Percentiles rank a stretch among this genome's conserved stretches.
Conservation (phyloP, 2,329 filamentous ascomycete species). For the Pseudocercospora eumusae region DNA sequence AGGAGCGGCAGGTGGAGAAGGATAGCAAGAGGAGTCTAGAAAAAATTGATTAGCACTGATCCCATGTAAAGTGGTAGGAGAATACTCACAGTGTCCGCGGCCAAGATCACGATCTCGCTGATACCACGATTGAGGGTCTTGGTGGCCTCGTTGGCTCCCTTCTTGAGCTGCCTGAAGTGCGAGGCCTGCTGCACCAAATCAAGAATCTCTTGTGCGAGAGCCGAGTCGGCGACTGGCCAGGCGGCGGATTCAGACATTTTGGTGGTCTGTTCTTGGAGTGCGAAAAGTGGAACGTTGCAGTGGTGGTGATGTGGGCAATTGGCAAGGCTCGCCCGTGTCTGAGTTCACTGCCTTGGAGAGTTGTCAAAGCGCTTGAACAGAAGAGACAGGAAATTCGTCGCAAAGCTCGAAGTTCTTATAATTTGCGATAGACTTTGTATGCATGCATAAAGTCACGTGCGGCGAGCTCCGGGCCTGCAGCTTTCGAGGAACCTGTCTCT, state of each 20-base stretch:
- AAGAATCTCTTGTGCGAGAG: slow-evolving; percentile 50
- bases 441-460: too few relatives aligned
- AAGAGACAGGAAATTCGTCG: slow-evolving; percentile 3
- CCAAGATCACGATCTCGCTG: slow-evolving; percentile 83
- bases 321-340: slow-evolving; percentile 37
- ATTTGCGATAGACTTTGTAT: neutral
- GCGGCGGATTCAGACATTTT: slow-evolving; percentile 49
- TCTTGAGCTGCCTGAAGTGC: slow-evolving; percentile 71
- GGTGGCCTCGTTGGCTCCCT: slow-evolving; percentile 82
- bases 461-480: neutral
- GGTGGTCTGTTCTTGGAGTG: slow-evolving; percentile 24
- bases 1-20: slow-evolving; percentile 86
- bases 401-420: neutral
- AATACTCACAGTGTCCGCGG: slow-evolving; percentile 68
- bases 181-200: slow-evolving; percentile 63
- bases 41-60: neutral
- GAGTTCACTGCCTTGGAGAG: slow-evolving; percentile 41
- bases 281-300: slow-evolving; percentile 20
- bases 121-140: slow-evolving; percentile 92
- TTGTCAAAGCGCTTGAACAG: slow-evolving; percentile 12
- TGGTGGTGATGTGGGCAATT: neutral
- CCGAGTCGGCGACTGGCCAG: slow-evolving; percentile 49
- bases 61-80: neutral
- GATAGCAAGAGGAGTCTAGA: slow-evolving; percentile 72
- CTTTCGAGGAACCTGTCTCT: slow-evolving; percentile 1